These are phyloP conservation scores for Thraustotheca clavata DNA, from an alignment of 352 stramenopile species.

Conservation along the genomic window DNA sequence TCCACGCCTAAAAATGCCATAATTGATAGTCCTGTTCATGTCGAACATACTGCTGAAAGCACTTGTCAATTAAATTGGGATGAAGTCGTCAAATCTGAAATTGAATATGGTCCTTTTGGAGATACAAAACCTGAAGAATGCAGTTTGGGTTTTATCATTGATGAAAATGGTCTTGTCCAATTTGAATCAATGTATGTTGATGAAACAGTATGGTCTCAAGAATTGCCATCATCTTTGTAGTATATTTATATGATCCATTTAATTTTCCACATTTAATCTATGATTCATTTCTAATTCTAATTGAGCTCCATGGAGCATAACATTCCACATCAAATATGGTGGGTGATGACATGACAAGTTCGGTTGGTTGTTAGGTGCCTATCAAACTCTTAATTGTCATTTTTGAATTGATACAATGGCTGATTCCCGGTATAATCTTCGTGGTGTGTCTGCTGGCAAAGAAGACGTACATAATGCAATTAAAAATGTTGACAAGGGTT, in stretches of 20 bases:
- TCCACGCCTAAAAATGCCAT: too few species aligned
- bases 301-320: too few species aligned
- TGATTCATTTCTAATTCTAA: too few species aligned
- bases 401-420: too few species aligned
- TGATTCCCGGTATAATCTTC: constrained; percentile 24
- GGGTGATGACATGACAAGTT: too few species aligned
- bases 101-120: not conserved
- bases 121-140: not conserved
- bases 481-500: constrained; percentile 32
- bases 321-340: too few species aligned
- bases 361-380: too few species aligned
- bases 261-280: too few species aligned
- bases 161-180: not conserved
- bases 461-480: constrained; percentile 33
- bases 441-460: constrained; percentile 30
- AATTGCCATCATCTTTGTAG: too few species aligned
- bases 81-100: not conserved
- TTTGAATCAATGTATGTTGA: constrained; percentile 9
- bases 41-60: not conserved
- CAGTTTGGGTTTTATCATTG: not conserved
- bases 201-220: not conserved
- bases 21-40: not conserved
- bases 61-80: not conserved
- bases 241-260: too few species aligned
- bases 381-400: too few species aligned